phyloP scores from a whole-genome alignment of 2,329 filamentous ascomycete species.

The Ilyonectria mors-panacis region DNA sequence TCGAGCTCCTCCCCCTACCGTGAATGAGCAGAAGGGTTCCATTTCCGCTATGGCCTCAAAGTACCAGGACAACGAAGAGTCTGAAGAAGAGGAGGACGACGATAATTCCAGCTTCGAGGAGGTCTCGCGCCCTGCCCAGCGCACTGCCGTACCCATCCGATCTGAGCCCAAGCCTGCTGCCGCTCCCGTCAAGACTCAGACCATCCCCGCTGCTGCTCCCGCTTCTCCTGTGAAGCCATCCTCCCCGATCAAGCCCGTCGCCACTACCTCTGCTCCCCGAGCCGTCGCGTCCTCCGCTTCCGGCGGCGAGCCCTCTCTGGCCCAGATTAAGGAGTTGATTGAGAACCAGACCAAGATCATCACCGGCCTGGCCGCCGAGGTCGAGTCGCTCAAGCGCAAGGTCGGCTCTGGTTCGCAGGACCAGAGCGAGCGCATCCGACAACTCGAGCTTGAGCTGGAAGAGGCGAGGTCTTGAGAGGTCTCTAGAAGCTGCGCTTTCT shows the following conservation, averaged over 20 bases:
- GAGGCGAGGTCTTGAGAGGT: conserved; percentile 68
- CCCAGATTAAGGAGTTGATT: conserved; percentile 83
- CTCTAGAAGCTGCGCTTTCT: conserved; percentile 17
- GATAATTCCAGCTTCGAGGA: conserved; percentile 91
- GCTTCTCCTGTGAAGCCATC: conserved; percentile 50
- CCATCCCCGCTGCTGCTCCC: conserved; percentile 39
- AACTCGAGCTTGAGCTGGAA: conserved; percentile 78
- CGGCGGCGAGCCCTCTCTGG: conserved; percentile 74
- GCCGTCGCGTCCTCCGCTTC: conserved; percentile 49
- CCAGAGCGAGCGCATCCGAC: conserved; percentile 77
- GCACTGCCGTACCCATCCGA: conserved; percentile 59
- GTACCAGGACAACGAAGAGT: conserved; percentile 81
- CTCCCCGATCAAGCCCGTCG: conserved; percentile 50
- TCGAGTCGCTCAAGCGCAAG: conserved; percentile 86
- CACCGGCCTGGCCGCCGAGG: conserved; percentile 77
- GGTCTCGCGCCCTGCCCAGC: conserved; percentile 80
- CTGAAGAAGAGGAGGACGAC: conserved; percentile 74
- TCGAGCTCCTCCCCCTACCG: conserved; percentile 71
- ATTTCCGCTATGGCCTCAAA: conserved; percentile 89
- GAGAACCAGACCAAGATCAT: conserved; percentile 85
- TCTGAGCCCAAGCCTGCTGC: conserved; percentile 60
- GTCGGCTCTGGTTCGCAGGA: conserved; percentile 71
- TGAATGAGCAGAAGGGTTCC: conserved; percentile 89
- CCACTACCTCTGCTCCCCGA: conserved; percentile 49
- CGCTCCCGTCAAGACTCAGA: conserved; percentile 50